phyloP scores from a whole-genome alignment of 139 green algal genomes.

The Auxenochlorella pyrenoidosa region DNA sequence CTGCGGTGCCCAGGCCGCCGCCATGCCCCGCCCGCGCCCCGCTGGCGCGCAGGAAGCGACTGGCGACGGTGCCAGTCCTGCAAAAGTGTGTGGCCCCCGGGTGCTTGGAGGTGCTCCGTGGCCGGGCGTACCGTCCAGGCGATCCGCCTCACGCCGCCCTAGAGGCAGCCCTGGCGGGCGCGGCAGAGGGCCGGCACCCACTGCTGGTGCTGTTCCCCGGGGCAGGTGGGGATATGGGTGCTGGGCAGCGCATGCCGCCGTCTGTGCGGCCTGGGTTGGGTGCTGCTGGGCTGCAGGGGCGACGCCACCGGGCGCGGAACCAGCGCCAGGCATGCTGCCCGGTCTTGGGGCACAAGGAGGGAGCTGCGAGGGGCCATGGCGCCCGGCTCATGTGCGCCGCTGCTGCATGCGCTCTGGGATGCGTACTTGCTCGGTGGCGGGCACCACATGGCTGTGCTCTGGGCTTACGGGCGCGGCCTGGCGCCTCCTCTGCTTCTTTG shows the following conservation, averaged over 20 bases:
- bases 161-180: background rate
- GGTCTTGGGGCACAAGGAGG: too few species aligned
- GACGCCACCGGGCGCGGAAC: too few species aligned
- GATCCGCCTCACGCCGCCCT: background rate
- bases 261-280: background rate
- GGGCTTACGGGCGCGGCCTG: too few species aligned
- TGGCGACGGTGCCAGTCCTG: constrained; percentile 25
- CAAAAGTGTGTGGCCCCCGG: constrained; percentile 2
- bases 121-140: background rate
- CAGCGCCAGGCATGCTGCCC: too few species aligned
- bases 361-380: too few species aligned
- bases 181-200: background rate
- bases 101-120: background rate
- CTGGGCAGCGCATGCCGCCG: background rate
- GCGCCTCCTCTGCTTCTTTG: background rate
- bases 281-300: background rate
- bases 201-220: constrained; percentile 31
- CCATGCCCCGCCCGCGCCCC: too few species aligned
- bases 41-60: background rate
- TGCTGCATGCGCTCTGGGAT: too few species aligned
- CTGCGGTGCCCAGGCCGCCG: too few species aligned
- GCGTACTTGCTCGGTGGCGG: too few species aligned
- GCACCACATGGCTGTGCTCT: too few species aligned
- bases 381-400: too few species aligned
- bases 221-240: background rate